Evolutionary conservation across 345 rosid species (phyloP).

Genomic region (Camelina sativa): DNA sequence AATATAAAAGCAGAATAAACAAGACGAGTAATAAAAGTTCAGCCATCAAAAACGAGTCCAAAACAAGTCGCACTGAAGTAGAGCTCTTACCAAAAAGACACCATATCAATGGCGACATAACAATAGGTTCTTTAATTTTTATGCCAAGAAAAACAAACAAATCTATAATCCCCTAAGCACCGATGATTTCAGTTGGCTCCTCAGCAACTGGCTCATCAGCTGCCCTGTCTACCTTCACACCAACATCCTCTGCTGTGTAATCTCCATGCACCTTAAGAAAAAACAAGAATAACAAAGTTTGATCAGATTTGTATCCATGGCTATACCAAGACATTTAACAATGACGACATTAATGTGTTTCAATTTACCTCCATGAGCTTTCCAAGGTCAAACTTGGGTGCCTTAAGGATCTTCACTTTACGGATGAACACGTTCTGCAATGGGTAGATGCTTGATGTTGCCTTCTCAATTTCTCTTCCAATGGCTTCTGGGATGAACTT

Average conservation of each 20-base stretch:
- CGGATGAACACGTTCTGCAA: constrained; percentile 88
- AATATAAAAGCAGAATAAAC: background rate
- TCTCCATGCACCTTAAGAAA: constrained; percentile 43
- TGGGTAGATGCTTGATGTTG: constrained; percentile 75
- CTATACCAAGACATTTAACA: background rate
- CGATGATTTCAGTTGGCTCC: constrained; percentile 40
- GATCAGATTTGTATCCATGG: background rate
- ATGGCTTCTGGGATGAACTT: constrained; percentile 84
- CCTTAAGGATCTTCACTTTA: constrained; percentile 88
- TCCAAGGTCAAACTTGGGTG: constrained; percentile 97
- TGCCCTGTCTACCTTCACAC: constrained; percentile 47
- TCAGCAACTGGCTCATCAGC: constrained; percentile 37
- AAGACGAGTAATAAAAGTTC: background rate
- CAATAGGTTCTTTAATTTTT: constrained; percentile 14
- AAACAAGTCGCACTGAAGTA: background rate
- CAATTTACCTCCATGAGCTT: constrained; percentile 79
- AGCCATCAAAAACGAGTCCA: constrained; percentile 39
- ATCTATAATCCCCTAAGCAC: constrained; percentile 42
- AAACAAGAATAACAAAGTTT: background rate
- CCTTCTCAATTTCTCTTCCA: constrained; percentile 87
- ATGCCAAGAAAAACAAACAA: background rate
- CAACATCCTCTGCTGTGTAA: constrained; percentile 43
- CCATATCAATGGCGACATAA: constrained; percentile 26
- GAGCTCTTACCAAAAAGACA: constrained; percentile 7
- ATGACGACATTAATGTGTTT: background rate